Evolutionary conservation across 202 grass and related monocot genomes (phyloP).

Genomic region (Elaeis oleifera): DNA sequence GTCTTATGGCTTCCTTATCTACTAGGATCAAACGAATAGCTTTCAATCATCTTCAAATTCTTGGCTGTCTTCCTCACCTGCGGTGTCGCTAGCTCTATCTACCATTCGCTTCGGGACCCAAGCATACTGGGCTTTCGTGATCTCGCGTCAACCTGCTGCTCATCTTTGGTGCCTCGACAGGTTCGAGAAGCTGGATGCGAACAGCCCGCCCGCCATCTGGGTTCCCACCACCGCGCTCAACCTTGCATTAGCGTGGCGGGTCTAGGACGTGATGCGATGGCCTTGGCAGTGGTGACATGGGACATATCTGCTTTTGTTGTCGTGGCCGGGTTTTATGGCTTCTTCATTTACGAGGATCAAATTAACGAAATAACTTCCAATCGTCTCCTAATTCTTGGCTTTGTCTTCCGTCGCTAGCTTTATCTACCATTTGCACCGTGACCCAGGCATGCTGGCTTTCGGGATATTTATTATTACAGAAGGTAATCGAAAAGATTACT

Average conservation of each 20-base stretch:
- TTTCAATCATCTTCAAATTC: too few relatives aligned
- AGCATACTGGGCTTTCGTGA: background rate
- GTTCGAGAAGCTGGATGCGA: constrained; percentile 7
- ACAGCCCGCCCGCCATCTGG: constrained; percentile 19
- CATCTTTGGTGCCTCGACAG: constrained; percentile 17
- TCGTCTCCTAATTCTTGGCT: background rate
- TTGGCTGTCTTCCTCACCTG: background rate
- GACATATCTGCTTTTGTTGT: background rate
- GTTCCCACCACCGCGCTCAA: constrained; percentile 9
- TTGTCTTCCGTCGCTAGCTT: background rate
- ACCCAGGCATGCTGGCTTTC: background rate
- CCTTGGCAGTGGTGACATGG: constrained; percentile 31
- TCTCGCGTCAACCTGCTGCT: constrained; percentile 12
- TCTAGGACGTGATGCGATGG: constrained; percentile 9
- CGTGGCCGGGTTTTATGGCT: constrained; percentile 9
- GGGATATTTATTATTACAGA: too few relatives aligned
- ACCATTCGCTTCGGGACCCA: constrained; percentile 1
- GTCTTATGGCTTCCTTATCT: constrained; percentile 27
- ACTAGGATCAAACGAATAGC: background rate
- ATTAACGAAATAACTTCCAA: too few relatives aligned
- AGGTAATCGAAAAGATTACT: too few relatives aligned
- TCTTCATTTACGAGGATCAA: constrained; percentile 14
- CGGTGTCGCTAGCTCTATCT: constrained; percentile 1
- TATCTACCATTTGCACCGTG: background rate
- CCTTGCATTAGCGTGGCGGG: constrained; percentile 11